Base-by-base conservation (phyloP, 371 early-diverging fungal genomes). In the Mortierella sp. region DNA sequence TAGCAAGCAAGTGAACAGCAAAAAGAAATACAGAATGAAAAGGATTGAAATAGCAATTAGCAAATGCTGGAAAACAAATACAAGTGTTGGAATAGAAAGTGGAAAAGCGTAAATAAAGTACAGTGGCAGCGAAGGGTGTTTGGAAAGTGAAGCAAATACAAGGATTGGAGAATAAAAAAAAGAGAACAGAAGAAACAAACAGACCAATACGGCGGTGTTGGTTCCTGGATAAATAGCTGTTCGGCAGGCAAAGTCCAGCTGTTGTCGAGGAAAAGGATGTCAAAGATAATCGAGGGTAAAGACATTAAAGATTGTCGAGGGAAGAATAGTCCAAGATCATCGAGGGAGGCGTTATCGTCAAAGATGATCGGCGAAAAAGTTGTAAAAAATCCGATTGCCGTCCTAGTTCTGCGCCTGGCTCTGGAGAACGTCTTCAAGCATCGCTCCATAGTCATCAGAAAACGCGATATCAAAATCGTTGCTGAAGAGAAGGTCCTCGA, bases 341-440 rank as follows among this genome's bases (percentile, higher is more conserved):
- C n/a, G n/a, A n/a, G n/a, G n/a, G n/a, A n/a, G n/a, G n/a, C n/a
- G n/a, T n/a, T n/a, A n/a, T n/a, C n/a, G n/a, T 34, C 4, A 22
- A 5, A 0, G 47, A 47, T 47, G 22, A 19, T 31, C 2, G 31
- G 31, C 31, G 29, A 31, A 24, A n/a, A 55, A 11, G 55, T 10
- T 31, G 16, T 11, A 24, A n/a, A 13, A 29, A 14, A 16, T 55
- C 19, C 50, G 37, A 13, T 7, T 58, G 3, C 19, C 19, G 58
- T 37, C 8, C 2, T 34, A 52, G 41, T 13, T 37, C 44, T 11
- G 41, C 9, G 9, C 1, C 31, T 78, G 73, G 22, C 63, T 63
- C 44, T 61, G 73, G 14, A 79, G 70, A n/a, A 70, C 66, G 6
- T 71, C 80, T 13, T 80, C 76, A 37, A 80, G 69, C 4, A 64